phyloP scores from a whole-genome alignment of 2,329 filamentous ascomycete genomes.

The Chaetomiaceae sp. region DNA sequence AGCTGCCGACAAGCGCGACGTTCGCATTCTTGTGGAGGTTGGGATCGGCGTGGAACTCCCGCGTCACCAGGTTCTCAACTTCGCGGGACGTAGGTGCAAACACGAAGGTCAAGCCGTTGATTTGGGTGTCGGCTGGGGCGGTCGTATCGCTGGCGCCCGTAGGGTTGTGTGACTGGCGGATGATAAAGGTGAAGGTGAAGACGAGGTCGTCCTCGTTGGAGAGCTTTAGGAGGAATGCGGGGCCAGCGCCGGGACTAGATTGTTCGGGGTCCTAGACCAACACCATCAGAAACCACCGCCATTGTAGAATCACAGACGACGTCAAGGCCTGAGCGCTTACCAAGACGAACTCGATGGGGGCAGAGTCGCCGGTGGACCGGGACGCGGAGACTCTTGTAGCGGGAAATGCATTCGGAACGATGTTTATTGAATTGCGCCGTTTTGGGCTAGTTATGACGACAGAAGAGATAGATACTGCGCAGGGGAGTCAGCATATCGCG shows the following conservation, averaged over 20 bases:
- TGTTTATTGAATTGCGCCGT: conserved; percentile 69
- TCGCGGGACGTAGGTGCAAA: conserved; percentile 82
- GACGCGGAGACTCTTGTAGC: conserved; percentile 71
- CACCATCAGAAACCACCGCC: not conserved
- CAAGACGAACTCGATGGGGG: conserved; percentile 86
- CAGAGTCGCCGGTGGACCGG: conserved; percentile 67
- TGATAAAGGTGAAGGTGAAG: conserved; percentile 88
- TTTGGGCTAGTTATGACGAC: conserved; percentile 76
- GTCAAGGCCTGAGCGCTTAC: conserved; percentile 44
- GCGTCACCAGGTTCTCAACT: conserved; percentile 86
- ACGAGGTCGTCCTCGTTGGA: conserved; percentile 86
- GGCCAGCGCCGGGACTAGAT: conserved; percentile 43
- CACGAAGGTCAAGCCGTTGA: conserved; percentile 88
- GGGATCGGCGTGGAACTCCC: conserved; percentile 94
- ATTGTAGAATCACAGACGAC: conserved; percentile 14
- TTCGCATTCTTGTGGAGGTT: conserved; percentile 97
- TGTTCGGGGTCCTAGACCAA: conserved; percentile 71
- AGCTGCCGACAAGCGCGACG: conserved; percentile 92
- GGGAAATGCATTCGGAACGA: conserved; percentile 83
- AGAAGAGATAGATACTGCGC: conserved; percentile 77
- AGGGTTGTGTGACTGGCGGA: conserved; percentile 51
- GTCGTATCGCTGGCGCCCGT: conserved; percentile 48
- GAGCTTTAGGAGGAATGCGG: conserved; percentile 80
- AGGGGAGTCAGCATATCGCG: conserved; percentile 24
- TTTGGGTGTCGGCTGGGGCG: conserved; percentile 62